Base-by-base conservation (phyloP, 768 basidiomycete species). In the Chalciporus piperatus region DNA sequence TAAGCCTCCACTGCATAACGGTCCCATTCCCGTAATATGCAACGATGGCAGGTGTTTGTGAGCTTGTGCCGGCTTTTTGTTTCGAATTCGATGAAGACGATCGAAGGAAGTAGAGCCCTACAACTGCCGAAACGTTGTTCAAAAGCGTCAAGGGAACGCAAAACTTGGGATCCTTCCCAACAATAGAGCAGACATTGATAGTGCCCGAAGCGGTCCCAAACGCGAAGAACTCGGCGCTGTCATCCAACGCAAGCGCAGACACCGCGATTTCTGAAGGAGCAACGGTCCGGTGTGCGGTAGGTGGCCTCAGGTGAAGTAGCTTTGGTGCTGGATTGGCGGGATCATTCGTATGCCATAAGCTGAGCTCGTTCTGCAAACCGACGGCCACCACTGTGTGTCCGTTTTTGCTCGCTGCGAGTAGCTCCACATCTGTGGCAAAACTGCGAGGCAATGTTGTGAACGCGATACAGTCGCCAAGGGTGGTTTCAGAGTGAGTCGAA, bases 401-500 rank as follows among this genome's bases (percentile, higher is more conserved):
- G 58, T 88, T 81, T 44, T 74, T 74, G 62, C 86, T 92, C 1
- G 82, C 69, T 1, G 87, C 84, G 19, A 95, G 72, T 17, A 94
- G 74, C 54, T 94, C 92, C 12, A 96, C 81, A 58, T 97, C 95
- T 20, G 85, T 86, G 2, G 80, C 68, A 60, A 91, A 91, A 4
- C 82, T 79, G n/a, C 91, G 82, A n/a, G 89, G 86, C 12, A 96
- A 74, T 2, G 87, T 86, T 8, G 76, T 74, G 59, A 92, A 89
- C 16, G 75, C 68, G 2, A 87, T 65, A 13, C 74, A 63, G 22
- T 68, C 72, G 47, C 79, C 72, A 12, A 82, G 64, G 3, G 71
- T 48, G 30, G 57, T 44, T 47, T 57, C 40, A 30, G 38, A 28
- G 45, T 63, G 68, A 8, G 55, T 40, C 4, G 71, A 66, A 9